Percentiles rank a stretch among this genome's conserved stretches.
Conservation (phyloP, 345 rosid species). For the Nasturtium officinale region DNA sequence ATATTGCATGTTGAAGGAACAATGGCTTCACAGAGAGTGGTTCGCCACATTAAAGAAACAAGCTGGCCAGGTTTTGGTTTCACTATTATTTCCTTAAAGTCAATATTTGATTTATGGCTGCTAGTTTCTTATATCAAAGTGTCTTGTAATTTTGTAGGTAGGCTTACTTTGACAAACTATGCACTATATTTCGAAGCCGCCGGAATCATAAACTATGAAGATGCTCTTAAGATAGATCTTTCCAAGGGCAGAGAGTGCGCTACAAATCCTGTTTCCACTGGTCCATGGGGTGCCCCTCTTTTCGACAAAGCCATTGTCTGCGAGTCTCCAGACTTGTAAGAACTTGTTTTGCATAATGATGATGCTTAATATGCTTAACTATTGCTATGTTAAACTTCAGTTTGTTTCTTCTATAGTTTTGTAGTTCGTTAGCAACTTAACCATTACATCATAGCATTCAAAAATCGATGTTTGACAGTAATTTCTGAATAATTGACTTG, state of each 20-base stretch:
- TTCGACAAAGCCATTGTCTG: conserved; percentile 84
- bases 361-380: not conserved
- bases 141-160: conserved; percentile 58
- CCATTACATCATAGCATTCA: too few species aligned
- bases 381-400: not conserved
- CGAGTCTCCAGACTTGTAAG: conserved; percentile 82
- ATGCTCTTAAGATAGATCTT: conserved; percentile 85
- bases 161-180: conserved; percentile 85
- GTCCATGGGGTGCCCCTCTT: conserved; percentile 99
- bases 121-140: conserved; percentile 6
- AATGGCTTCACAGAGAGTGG: conserved; percentile 73
- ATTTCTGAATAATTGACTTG: too few species aligned
- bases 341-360: conserved; percentile 3
- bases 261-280: conserved; percentile 72
- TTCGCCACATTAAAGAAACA: conserved; percentile 79
- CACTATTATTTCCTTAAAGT: not conserved
- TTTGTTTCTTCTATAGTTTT: not conserved
- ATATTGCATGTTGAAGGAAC: conserved; percentile 94
- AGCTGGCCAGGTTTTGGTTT: conserved; percentile 85
- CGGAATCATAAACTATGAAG: conserved; percentile 66
- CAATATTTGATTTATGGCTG: conserved; percentile 7
- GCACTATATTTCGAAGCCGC: conserved; percentile 95
- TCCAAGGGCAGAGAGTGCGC: conserved; percentile 51
- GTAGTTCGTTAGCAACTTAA: too few species aligned
- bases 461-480: too few species aligned